phyloP scores from a whole-genome alignment of 768 basidiomycete species.

The Suillus fuscotomentosus region DNA sequence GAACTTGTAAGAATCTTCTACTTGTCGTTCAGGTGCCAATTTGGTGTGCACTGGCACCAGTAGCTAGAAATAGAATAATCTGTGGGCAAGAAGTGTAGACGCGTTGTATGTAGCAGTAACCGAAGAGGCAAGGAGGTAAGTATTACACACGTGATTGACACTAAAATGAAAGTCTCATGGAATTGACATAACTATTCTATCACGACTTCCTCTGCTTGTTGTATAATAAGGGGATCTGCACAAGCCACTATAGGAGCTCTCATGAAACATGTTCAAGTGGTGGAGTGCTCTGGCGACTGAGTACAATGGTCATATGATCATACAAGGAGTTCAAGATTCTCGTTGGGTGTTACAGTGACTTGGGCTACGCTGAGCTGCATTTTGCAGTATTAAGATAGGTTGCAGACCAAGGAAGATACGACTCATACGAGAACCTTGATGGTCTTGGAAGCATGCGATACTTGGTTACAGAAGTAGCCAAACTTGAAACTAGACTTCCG shows the following conservation, averaged over 20 bases:
- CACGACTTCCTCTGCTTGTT: not conserved
- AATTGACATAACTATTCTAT: not conserved
- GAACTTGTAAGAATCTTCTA: not conserved
- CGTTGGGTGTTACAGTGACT: constrained; percentile 22
- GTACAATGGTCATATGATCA: constrained; percentile 62
- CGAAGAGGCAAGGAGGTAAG: not conserved
- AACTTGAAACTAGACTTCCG: constrained; percentile 26
- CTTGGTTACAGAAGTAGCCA: constrained; percentile 24
- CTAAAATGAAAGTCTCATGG: not conserved
- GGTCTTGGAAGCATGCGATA: constrained; percentile 34
- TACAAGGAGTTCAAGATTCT: constrained; percentile 88
- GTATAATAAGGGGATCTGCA: not conserved
- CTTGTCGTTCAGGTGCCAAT: constrained; percentile 7
- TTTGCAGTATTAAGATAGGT: constrained; percentile 36
- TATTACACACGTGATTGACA: not conserved
- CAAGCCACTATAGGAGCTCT: not conserved
- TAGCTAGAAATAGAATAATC: not conserved
- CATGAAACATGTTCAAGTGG: constrained; percentile 66
- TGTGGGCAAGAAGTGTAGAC: not conserved
- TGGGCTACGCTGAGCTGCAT: constrained; percentile 21
- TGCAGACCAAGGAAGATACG: constrained; percentile 36
- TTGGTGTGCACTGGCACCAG: not conserved
- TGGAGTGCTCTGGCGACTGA: constrained; percentile 85
- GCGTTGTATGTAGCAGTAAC: not conserved
- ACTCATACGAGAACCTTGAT: constrained; percentile 36